These are phyloP conservation scores for Mucor piriformis DNA, from an alignment of 371 early-diverging fungal species.

Conservation along the genomic window DNA sequence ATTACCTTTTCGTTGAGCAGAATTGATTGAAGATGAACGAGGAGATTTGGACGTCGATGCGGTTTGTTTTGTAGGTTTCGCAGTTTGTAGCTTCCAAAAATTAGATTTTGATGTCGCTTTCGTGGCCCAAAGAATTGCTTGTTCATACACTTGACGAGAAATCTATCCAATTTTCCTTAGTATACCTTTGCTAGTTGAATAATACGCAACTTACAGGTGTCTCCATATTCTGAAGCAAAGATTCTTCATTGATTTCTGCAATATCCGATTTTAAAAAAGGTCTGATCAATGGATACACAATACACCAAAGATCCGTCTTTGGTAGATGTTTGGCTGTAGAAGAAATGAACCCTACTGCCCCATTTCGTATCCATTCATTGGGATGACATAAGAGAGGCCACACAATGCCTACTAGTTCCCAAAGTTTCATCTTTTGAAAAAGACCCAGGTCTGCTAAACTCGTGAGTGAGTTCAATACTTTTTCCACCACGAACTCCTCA, in stretches of 20 bases:
- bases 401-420: conserved; percentile 71
- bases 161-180: conserved; percentile 26
- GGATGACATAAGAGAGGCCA: conserved; percentile 85
- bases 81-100: conserved; percentile 58
- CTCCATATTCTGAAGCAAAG: conserved; percentile 67
- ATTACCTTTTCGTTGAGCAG: conserved; percentile 4
- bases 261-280: conserved; percentile 75
- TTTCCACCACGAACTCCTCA: conserved; percentile 90
- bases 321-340: conserved; percentile 69
- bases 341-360: conserved; percentile 76
- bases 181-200: too few relatives aligned
- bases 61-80: conserved; percentile 2
- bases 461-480: conserved; percentile 80
- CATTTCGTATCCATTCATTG: conserved; percentile 80
- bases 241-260: conserved; percentile 64
- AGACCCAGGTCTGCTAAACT: conserved; percentile 84
- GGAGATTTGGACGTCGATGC: background rate
- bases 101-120: conserved; percentile 53
- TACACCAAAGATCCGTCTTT: conserved; percentile 77
- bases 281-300: conserved; percentile 73
- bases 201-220: conserved; percentile 71
- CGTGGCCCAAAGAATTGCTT: conserved; percentile 63
- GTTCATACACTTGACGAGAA: conserved; percentile 61
- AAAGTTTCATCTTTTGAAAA: conserved; percentile 78
- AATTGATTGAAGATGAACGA: background rate